These are phyloP conservation scores for Gossypium gossypioides DNA, from an alignment of 441 rosid species.

Conservation along the genomic window DNA sequence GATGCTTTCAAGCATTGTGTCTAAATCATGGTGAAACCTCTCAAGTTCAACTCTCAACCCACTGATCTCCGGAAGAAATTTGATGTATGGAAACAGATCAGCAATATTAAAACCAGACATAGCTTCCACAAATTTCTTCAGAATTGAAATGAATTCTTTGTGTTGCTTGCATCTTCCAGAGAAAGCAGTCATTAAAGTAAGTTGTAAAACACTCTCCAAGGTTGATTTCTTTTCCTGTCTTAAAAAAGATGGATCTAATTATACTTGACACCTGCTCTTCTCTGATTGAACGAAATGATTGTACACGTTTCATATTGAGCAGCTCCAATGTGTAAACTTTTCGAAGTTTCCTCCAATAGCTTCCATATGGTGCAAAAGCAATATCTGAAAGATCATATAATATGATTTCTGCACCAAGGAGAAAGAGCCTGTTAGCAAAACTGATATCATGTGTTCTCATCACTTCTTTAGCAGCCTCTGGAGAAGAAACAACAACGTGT, in stretches of 20 bases:
- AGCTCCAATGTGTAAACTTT: constrained; percentile 12
- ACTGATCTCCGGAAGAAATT: constrained; percentile 7
- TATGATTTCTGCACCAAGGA: neutral
- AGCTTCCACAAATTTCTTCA: neutral
- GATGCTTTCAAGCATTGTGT: neutral
- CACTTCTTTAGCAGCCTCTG: constrained; percentile 33
- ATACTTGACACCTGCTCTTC: neutral
- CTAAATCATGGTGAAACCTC: constrained; percentile 10
- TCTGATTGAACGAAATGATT: neutral
- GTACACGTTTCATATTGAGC: neutral
- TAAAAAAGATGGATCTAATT: neutral
- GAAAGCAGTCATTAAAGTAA: constrained; percentile 16
- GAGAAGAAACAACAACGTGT: constrained; percentile 24
- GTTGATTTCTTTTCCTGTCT: constrained; percentile 16
- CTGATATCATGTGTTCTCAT: constrained; percentile 27
- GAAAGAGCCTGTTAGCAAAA: constrained; percentile 18
- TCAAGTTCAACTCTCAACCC: constrained; percentile 5
- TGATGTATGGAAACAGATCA: constrained; percentile 22
- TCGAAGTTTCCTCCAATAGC: constrained; percentile 25
- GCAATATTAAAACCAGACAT: constrained; percentile 12
- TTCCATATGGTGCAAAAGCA: constrained; percentile 20
- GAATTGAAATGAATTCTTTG: constrained; percentile 8
- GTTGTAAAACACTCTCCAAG: constrained; percentile 15
- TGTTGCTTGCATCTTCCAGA: constrained; percentile 18
- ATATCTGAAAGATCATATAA: constrained; percentile 13